Evolutionary conservation across 805 yeast species (phyloP), one percentile per base, ranked within the genome.

Genomic region (Peterozyma toletana): DNA sequence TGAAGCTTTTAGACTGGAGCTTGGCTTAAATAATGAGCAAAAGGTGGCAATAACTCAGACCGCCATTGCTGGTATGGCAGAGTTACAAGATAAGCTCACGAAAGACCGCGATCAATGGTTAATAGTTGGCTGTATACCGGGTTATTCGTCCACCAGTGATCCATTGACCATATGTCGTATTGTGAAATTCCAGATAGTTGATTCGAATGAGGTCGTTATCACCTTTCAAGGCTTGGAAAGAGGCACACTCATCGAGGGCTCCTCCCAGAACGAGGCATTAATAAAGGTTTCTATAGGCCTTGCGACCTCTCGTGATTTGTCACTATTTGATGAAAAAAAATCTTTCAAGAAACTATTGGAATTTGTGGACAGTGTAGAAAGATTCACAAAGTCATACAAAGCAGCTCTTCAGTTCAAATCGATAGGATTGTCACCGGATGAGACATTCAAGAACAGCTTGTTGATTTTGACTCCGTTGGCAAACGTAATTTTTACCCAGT

Each of bases 381-480:
- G 27, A 4, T 21, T 21, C 7, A 21, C 7, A 4, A 21, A 4
- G 7, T 21, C 27, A 21, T 21, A 21, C 7, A 7, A 4, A 21
- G 27, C 27, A 21, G 27, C 27, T 21, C 27, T 21, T 21, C 27
- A 21, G 27, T 21, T 21, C 27, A 21, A 21, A 21, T 21, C 27
- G 27, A 7, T 7, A 21, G 27, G 27, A 21, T 21, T 21, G 27
- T 21, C 27, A 21, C 27, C 43, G 13, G 50, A 53, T 35, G 40
- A 45, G 5, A 40, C 35, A n/a, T 30, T 53, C 15, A 48, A 42
- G 35, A 54, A 51, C 13, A 53, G 60, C 33, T 60, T 80, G 11
- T 55, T 78, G 17, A 64, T 75, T 2, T 59, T 82, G 16, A 71
- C 82, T 10, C 89, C 89, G 0, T 58, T 82, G 42, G 77, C 85